These are phyloP conservation scores for Ophiognomonia clavigignenti-juglandacearum DNA, from an alignment of 2,329 filamentous ascomycete species.

Conservation along the genomic window DNA sequence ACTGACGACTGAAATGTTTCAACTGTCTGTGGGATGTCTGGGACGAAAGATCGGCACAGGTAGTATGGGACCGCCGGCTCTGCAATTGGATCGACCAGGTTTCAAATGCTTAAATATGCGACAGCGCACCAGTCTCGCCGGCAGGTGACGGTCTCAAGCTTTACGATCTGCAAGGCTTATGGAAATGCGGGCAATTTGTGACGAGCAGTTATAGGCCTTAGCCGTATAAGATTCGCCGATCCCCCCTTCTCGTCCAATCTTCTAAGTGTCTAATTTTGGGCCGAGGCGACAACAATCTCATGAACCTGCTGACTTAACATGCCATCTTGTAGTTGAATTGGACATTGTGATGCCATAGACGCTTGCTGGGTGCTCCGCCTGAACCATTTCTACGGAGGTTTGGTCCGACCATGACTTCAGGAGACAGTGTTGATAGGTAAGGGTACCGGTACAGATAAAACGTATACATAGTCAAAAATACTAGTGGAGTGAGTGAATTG, in stretches of 20 bases:
- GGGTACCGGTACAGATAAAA: too few species aligned
- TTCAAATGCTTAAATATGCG: background rate
- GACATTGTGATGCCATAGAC: too few species aligned
- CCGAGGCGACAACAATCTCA: background rate
- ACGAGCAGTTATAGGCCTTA: background rate
- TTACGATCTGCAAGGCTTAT: background rate
- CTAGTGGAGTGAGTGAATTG: too few species aligned
- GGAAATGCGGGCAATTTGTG: background rate
- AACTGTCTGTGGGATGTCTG: background rate
- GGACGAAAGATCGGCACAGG: background rate
- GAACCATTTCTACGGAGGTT: too few species aligned
- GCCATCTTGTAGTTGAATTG: too few species aligned
- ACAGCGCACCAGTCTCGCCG: background rate
- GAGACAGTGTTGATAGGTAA: too few species aligned
- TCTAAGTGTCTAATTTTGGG: background rate
- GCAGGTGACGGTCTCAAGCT: background rate
- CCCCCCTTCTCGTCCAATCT: background rate
- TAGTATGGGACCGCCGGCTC: background rate
- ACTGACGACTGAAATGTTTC: background rate
- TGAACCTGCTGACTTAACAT: too few species aligned
- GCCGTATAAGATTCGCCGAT: background rate
- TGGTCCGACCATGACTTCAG: too few species aligned
- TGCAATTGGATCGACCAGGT: background rate
- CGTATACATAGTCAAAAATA: too few species aligned
- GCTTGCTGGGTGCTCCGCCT: too few species aligned